phyloP scores from a whole-genome alignment of 257 asterid species.

The Perilla frutescens region DNA sequence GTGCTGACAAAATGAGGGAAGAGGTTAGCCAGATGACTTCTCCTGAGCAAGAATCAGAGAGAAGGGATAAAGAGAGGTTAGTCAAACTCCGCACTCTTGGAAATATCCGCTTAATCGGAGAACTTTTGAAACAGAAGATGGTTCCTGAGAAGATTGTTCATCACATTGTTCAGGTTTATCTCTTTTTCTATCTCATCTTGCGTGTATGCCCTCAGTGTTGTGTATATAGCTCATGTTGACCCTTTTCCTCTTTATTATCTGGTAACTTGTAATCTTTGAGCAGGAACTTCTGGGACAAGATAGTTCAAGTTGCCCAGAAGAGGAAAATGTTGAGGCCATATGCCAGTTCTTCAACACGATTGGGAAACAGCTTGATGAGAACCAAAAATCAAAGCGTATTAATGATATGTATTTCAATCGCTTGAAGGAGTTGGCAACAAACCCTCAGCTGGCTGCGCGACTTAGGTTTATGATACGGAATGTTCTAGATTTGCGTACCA shows the following conservation, averaged over 20 bases:
- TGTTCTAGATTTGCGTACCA: constrained; percentile 79
- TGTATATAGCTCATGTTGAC: not conserved
- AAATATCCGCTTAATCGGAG: constrained; percentile 93
- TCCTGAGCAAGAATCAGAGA: constrained; percentile 83
- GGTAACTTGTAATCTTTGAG: constrained; percentile 23
- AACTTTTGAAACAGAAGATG: constrained; percentile 98
- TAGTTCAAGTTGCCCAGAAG: constrained; percentile 74
- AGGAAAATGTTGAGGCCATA: constrained; percentile 97
- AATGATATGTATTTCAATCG: constrained; percentile 73
- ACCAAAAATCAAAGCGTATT: constrained; percentile 69
- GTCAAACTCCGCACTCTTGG: constrained; percentile 93
- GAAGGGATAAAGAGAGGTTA: constrained; percentile 87
- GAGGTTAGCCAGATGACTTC: constrained; percentile 87
- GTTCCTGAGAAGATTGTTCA: constrained; percentile 96
- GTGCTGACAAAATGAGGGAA: constrained; percentile 78
- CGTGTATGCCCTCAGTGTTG: not conserved
- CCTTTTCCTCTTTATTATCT: not conserved
- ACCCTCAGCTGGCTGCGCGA: constrained; percentile 81
- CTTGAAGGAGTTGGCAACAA: constrained; percentile 74
- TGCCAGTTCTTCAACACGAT: constrained; percentile 94
- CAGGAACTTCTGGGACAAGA: constrained; percentile 86
- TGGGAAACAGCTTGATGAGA: constrained; percentile 92
- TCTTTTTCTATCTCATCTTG: constrained; percentile 11
- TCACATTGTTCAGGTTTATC: constrained; percentile 89
- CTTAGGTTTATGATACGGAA: constrained; percentile 85